A percentile compares a stretch with the other conserved stretches of the same genome.
These are phyloP conservation scores for Delitschia confertaspora DNA, from an alignment of 495 filamentous ascomycete genomes.

Conservation along the genomic window DNA sequence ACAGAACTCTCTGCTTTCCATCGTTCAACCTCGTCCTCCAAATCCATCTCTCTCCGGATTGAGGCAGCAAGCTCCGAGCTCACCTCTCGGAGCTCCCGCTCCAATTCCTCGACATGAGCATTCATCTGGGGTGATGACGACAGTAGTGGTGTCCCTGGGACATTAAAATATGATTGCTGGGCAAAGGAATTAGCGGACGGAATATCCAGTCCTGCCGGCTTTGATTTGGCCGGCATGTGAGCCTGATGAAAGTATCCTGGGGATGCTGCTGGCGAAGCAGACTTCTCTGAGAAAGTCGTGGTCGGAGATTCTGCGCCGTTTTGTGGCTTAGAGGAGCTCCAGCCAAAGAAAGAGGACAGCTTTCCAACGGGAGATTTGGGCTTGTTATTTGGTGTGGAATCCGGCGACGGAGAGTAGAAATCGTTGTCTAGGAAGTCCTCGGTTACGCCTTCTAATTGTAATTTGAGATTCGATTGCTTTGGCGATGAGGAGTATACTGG, in stretches of 20 bases:
- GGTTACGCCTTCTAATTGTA: conserved; percentile 31
- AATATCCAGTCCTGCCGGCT: conserved; percentile 36
- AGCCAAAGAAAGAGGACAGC: conserved; percentile 62
- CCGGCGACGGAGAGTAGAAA: conserved; percentile 17
- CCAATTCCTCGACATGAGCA: conserved; percentile 62
- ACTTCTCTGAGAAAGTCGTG: conserved; percentile 55
- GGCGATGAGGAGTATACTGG: conserved; percentile 29
- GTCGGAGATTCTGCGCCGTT: conserved; percentile 53
- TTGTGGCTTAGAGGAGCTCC: conserved; percentile 47
- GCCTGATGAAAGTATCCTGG: conserved; percentile 43
- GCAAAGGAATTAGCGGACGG: conserved; percentile 30
- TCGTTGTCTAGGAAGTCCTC: conserved; percentile 26
- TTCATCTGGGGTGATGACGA: conserved; percentile 39
- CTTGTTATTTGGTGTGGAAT: conserved; percentile 31
- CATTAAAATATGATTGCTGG: conserved; percentile 31
- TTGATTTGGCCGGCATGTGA: conserved; percentile 29
- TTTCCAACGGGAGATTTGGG: conserved; percentile 53
- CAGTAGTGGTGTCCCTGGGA: conserved; percentile 34
- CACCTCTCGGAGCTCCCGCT: conserved; percentile 87
- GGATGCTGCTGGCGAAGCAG: conserved; percentile 50
- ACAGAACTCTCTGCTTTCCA: conserved; percentile 59
- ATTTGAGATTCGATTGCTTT: conserved; percentile 21
- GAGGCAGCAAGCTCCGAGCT: conserved; percentile 85
- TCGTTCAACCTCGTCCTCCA: conserved; percentile 87
- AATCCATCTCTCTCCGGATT: conserved; percentile 89